Evolutionary conservation across 441 rosid genomes (phyloP), one percentile per base, ranked within the genome.

Genomic region (Erysimum cheiri): DNA sequence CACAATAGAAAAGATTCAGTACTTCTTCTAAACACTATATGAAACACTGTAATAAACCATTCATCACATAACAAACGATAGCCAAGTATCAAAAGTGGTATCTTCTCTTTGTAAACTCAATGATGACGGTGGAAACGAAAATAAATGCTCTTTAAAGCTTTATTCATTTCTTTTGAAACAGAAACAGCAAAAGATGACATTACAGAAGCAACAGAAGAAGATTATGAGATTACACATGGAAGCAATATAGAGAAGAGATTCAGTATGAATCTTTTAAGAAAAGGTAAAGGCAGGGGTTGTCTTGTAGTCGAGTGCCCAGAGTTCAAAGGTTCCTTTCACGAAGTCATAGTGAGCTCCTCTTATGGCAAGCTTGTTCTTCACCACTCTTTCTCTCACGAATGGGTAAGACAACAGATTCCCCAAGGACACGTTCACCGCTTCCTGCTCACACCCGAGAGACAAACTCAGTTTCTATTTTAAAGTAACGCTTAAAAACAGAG

Each of bases 291-390:
- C 41, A 7, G 91, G 85, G 8, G 83, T 62, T 63, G 87, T 64
- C 60, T 85, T 84, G 82, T 73, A 86, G 76, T 88, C 93, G 14
- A 89, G 90, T 70, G 87, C 87, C 98, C 98, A 92, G 0, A 87
- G 83, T 70, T 86, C 89, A 40, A 94, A 92, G 11, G 59, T 67
- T 35, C 96, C 97, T 55, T 87, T 71, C 7, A 91, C 86, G 9
- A 93, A 93, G 72, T 93, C 90, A 46, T 94, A 94, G 71, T 92
- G 91, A n/a, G 92, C 99, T n/a, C 99, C 99, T 64, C 88, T 86
- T 71, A 92, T 62, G 6, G 76, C 39, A 46, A 94, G 57, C 3
- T 72, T 73, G 8, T 86, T 82, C 60, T 81, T 87, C 84, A 81
- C 73, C 24, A 82, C 87, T 5, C 81, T 84, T 53, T 94, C 91